Evolutionary conservation across 176 grass and related monocot genomes (phyloP), one percentile per base, ranked within the genome.

Genomic region (Tuctoria greenei): DNA sequence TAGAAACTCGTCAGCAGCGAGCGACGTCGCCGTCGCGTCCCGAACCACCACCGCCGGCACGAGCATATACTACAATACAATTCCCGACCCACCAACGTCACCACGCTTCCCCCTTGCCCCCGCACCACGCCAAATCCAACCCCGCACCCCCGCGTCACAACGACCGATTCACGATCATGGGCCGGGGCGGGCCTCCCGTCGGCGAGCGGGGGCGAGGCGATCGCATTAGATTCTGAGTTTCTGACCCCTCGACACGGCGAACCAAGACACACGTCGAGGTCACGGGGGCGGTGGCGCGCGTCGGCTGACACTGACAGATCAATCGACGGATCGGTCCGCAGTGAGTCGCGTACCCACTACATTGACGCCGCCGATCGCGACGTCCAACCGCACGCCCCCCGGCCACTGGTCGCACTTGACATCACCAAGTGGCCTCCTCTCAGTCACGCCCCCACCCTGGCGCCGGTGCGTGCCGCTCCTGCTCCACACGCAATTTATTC

Each of bases 341-440:
- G 54, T 4, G n/a, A n/a, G n/a, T n/a, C n/a, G 21, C 26, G 35
- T 69, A 59, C 61, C 83, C 28, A 18, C 51, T 10, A 21, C 67
- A 7, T 27, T 61, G 23, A 54, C 69, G 34, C 64, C 62, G 28
- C 55, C 6, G 83, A 86, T 43, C 13, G 70, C 83, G 69, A 86
- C 77, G 83, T 67, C 70, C 76, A 69, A 75, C 77, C 54, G 63
- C 61, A 42, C n/a, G 31, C 69, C 31, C 31, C 31, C 3, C 31
- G 31, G 31, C 31, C 47, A 54, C 51, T 20, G n/a, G 54, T 24
- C 1, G 10, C 23, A 1, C 55, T 56, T 24, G 50, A 17, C 52
- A 4, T 23, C 55, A 8, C 21, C 55, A 58, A 58, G 55, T 26
- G 55, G 55, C 23, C 52, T 24, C 8, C 1, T 18, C n/a, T 24